Evolutionary conservation across 129 eudicot genomes (phyloP).

Genomic region (Kitagawia praeruptora): DNA sequence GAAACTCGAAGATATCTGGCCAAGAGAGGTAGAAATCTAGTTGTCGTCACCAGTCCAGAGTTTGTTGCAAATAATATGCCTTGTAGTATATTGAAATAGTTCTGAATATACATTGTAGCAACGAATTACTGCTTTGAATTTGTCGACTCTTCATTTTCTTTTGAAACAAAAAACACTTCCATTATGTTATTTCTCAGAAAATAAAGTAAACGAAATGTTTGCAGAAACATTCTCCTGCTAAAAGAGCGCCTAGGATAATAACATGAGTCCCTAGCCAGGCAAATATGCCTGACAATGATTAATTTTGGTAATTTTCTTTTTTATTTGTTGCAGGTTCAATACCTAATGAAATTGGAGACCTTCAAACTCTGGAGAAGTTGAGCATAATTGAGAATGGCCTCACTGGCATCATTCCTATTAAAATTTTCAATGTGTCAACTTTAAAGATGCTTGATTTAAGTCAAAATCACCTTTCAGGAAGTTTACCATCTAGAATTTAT

Average conservation of each 20-base stretch:
- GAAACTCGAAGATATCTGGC: not conserved
- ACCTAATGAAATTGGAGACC: conserved; percentile 25
- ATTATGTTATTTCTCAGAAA: no score
- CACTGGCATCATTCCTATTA: conserved; percentile 9
- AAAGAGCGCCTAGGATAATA: no score
- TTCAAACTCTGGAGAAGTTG: conserved; percentile 21
- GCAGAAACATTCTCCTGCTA: no score
- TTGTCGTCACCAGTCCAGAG: not conserved
- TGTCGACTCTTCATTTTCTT: not conserved
- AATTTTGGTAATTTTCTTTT: not conserved
- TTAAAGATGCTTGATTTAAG: conserved; percentile 9
- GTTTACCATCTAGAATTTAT: conserved; percentile 20
- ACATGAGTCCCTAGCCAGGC: no score
- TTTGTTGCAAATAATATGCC: not conserved
- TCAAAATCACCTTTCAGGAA: conserved; percentile 17
- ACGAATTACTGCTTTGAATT: not conserved
- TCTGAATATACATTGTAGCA: not conserved
- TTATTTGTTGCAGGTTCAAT: conserved; percentile 13
- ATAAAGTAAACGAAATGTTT: no score
- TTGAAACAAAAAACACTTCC: no score
- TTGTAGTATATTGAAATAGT: not conserved
- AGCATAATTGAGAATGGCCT: conserved; percentile 1
- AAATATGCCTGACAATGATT: not conserved
- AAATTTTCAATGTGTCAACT: conserved; percentile 29
- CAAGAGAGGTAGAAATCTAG: no score